phyloP scores from a whole-genome alignment of 805 yeast genomes.

The Suhomyces faveliae region DNA sequence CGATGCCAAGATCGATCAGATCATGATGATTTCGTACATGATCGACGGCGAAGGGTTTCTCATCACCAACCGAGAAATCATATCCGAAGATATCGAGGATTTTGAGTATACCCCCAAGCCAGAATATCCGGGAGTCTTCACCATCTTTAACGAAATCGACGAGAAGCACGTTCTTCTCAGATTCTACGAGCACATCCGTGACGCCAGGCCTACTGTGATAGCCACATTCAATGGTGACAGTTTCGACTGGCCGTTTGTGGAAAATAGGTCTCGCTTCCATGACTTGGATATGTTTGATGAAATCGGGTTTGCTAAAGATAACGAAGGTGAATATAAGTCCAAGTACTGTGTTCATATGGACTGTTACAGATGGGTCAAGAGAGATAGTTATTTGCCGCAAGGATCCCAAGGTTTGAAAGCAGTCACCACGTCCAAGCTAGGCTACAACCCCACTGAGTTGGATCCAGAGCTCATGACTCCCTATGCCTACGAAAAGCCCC shows the following conservation, averaged over 20 bases:
- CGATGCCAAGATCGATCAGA: constrained; percentile 82
- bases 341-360: constrained; percentile 95
- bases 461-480: constrained; percentile 99
- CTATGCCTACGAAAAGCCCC: constrained; percentile 93
- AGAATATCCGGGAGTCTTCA: constrained; percentile 87
- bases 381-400: constrained; percentile 96
- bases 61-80: constrained; percentile 91
- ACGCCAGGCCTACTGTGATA: constrained; percentile 90
- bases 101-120: constrained; percentile 97
- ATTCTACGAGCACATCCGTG: constrained; percentile 89
- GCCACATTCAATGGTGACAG: constrained; percentile 98
- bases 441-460: constrained; percentile 93
- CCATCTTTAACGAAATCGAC: constrained; percentile 85
- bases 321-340: constrained; percentile 90
- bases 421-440: constrained; percentile 91
- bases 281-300: constrained; percentile 87
- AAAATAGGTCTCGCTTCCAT: constrained; percentile 78
- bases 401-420: constrained; percentile 99
- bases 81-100: constrained; percentile 91
- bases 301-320: constrained; percentile 88
- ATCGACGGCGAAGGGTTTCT: constrained; percentile 95
- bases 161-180: constrained; percentile 72
- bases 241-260: constrained; percentile 99
- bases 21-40: constrained; percentile 99
- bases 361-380: constrained; percentile 95